phyloP scores from a whole-genome alignment of 2,329 filamentous ascomycete species.

The Davidsoniella eucalypti region DNA sequence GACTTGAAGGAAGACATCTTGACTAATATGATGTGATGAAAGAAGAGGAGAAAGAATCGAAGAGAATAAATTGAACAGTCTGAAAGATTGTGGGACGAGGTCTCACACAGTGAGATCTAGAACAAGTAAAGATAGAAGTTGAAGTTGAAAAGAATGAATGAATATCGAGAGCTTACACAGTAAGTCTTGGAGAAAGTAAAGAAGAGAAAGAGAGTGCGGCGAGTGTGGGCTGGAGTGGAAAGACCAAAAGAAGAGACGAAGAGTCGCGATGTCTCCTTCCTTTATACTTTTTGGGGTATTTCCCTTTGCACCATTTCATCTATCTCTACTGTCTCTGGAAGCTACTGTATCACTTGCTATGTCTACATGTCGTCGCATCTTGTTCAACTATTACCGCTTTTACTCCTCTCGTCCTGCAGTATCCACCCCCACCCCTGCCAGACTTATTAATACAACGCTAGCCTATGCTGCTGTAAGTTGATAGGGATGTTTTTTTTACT shows the following conservation, averaged over 20 bases:
- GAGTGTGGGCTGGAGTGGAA: constrained; percentile 4
- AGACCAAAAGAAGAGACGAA: neutral
- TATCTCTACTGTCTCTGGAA: no score
- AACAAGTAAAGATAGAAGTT: neutral
- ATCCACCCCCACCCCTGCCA: no score
- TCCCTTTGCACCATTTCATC: no score
- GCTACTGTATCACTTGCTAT: no score
- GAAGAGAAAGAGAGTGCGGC: constrained; percentile 4
- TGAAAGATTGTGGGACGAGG: neutral
- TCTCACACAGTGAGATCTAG: constrained; percentile 3
- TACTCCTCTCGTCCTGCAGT: no score
- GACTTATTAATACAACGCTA: no score
- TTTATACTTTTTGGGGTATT: neutral
- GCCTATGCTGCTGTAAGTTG: no score
- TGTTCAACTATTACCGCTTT: no score
- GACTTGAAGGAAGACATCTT: constrained; percentile 11
- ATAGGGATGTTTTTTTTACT: no score
- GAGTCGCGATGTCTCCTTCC: neutral
- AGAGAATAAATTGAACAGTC: neutral
- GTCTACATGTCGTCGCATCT: no score
- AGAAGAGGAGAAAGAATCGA: neutral
- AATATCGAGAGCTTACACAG: constrained; percentile 6
- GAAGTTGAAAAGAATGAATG: neutral
- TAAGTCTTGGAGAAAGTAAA: constrained; percentile 5
- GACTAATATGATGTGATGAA: no score